Percentiles rank a stretch among this genome's conserved stretches.
Evolutionary conservation across 345 rosid species (phyloP).

Genomic region (Hypericum perforatum): DNA sequence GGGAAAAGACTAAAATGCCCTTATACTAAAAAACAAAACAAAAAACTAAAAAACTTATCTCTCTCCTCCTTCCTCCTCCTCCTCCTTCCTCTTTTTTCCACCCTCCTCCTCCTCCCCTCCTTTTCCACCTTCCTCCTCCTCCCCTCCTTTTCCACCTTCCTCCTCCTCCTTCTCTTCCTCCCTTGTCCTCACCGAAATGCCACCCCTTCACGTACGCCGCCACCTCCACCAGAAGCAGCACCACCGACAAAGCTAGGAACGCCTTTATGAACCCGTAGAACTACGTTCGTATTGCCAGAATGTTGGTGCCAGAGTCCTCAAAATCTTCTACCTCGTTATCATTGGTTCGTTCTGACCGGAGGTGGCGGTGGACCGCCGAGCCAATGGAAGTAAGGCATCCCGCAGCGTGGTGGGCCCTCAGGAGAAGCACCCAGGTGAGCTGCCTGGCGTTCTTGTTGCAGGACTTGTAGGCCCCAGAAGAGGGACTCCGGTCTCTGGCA

Average conservation of each 20-base stretch:
- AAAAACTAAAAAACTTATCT: too few species aligned
- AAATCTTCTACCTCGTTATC: constrained; percentile 13
- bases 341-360: constrained; percentile 72
- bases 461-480: constrained; percentile 21
- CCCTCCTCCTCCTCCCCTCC: too few species aligned
- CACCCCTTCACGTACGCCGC: constrained; percentile 79
- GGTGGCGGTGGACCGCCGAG: constrained; percentile 54
- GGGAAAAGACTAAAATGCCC: too few species aligned
- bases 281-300: constrained; percentile 36
- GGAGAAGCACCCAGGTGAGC: constrained; percentile 93
- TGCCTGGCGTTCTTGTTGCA: constrained; percentile 92
- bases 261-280: constrained; percentile 60
- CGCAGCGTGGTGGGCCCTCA: constrained; percentile 90
- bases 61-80: too few species aligned
- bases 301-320: constrained; percentile 23
- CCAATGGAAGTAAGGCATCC: constrained; percentile 85
- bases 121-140: too few species aligned
- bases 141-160: too few species aligned
- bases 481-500: constrained; percentile 27
- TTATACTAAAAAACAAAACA: too few species aligned
- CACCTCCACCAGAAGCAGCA: constrained; percentile 56
- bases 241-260: constrained; percentile 53
- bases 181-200: constrained; percentile 64
- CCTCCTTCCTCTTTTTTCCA: too few species aligned
- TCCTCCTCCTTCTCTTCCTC: too few species aligned